Conservation (phyloP, 1,284 basidiomycete species). For the Cutaneotrichosporon daszewskae region DNA sequence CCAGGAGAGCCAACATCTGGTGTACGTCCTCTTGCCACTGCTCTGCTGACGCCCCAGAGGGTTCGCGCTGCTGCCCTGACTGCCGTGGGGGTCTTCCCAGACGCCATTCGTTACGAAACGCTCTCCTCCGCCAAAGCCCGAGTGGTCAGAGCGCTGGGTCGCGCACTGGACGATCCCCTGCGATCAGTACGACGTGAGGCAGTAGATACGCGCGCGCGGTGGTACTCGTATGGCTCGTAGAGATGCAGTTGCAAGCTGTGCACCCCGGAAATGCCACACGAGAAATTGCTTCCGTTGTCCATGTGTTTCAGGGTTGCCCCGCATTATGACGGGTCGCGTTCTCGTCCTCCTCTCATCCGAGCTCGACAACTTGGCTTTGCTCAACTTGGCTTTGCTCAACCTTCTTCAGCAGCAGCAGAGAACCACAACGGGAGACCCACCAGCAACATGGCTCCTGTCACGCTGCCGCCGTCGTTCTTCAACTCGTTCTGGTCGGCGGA, state of each 20-base stretch:
- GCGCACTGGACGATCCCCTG: conserved; percentile 76
- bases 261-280: background rate
- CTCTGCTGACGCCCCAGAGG: background rate
- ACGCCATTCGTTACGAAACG: conserved; percentile 67
- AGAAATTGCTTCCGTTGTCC: too few relatives aligned
- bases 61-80: conserved; percentile 70
- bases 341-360: background rate
- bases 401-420: too few relatives aligned
- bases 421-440: too few relatives aligned
- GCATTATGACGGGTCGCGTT: too few relatives aligned
- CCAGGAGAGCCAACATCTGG: conserved; percentile 25
- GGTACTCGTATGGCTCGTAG: conserved; percentile 33
- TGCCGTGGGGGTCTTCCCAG: conserved; percentile 67
- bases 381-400: too few relatives aligned
- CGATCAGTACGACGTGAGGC: conserved; percentile 74
- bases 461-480: conserved; percentile 73
- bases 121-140: conserved; percentile 66
- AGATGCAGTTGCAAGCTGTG: background rate
- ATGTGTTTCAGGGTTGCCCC: too few relatives aligned
- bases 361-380: too few relatives aligned
- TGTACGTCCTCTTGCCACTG: conserved; percentile 17
- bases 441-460: conserved; percentile 67
- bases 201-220: conserved; percentile 65
- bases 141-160: conserved; percentile 69
- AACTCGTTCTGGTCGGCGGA: conserved; percentile 92